phyloP scores from a whole-genome alignment of 257 asterid genomes.

The Salvia hispanica region DNA sequence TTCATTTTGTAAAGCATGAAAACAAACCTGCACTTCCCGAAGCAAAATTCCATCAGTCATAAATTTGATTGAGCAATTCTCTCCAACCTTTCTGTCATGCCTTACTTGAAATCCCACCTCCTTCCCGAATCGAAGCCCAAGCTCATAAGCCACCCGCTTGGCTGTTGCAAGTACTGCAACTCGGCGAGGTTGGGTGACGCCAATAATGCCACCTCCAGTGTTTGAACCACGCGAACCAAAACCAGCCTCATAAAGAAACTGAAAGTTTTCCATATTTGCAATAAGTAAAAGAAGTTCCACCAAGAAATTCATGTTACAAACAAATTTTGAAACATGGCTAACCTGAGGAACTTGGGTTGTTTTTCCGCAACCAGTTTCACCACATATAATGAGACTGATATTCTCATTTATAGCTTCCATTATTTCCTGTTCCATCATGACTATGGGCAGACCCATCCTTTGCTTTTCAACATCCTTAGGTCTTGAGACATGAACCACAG shows the following conservation, averaged over 20 bases:
- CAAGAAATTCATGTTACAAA: constrained; percentile 16
- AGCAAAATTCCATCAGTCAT: constrained; percentile 99
- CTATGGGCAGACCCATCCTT: constrained; percentile 79
- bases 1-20: background rate
- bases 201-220: constrained; percentile 72
- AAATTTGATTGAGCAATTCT: constrained; percentile 84
- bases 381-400: constrained; percentile 76
- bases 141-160: constrained; percentile 92
- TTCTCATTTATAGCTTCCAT: constrained; percentile 87
- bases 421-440: constrained; percentile 98
- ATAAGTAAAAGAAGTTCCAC: constrained; percentile 13
- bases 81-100: constrained; percentile 87
- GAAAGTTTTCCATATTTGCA: constrained; percentile 37
- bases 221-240: constrained; percentile 56
- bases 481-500: constrained; percentile 70
- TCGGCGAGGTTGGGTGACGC: constrained; percentile 98
- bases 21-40: constrained; percentile 87
- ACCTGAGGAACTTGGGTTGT: constrained; percentile 99
- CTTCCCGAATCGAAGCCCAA: constrained; percentile 79
- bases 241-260: constrained; percentile 96
- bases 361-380: constrained; percentile 98
- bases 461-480: constrained; percentile 75
- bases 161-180: constrained; percentile 98
- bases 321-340: constrained; percentile 29
- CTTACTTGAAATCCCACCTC: constrained; percentile 98